Base-by-base conservation (phyloP, 768 basidiomycete species). In the Gymnopilus junonius region DNA sequence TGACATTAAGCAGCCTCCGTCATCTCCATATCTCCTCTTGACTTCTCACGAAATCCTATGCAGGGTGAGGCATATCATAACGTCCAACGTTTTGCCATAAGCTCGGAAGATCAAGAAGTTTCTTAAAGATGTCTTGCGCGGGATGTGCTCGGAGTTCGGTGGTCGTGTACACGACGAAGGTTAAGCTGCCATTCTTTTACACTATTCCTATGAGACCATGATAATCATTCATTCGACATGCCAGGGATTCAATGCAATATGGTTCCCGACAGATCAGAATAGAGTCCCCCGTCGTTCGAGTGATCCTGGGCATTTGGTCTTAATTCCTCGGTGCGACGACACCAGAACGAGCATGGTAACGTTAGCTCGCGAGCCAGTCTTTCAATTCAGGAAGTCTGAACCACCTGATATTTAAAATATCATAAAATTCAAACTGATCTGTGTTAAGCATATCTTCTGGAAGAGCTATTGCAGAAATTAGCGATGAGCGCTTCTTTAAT, bases 61-160 rank as follows among this genome's bases (percentile, higher is more conserved):
- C 37, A 4, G 23, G 39, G 54, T 15, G 48, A 51, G 48, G 3
- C 29, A 32, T 29, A 4, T 32, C 48, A 31, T 32, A 32, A 27
- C 35, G 25, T 17, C 35, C 37, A 59, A 39, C 45, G 42, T 50
- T 59, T 29, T 59, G 58, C 37, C 58, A 40, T 51, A 59, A 59
- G 48, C 58, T 59, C 58, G 58, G 58, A 51, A 35, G 39, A 31
- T 59, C 48, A 51, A 31, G 40, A 58, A 23, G 45, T 32, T 29
- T 21, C 32, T 39, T 23, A 40, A 40, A 15, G 21, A 40, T 23
- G 12, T 14, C 21, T 32, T 29, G 29, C n/a, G n/a, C 48, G 29
- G 31, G 45, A 31, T 17, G 31, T 51, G 31, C 20, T 51, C 48
- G 48, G 48, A 51, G 15, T 51, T 51, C 48, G 48, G 48, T 11